Percentiles rank a stretch among this genome's conserved stretches.
These are phyloP conservation scores for Candida ponderosae DNA, from an alignment of 805 yeast species.

Conservation along the genomic window DNA sequence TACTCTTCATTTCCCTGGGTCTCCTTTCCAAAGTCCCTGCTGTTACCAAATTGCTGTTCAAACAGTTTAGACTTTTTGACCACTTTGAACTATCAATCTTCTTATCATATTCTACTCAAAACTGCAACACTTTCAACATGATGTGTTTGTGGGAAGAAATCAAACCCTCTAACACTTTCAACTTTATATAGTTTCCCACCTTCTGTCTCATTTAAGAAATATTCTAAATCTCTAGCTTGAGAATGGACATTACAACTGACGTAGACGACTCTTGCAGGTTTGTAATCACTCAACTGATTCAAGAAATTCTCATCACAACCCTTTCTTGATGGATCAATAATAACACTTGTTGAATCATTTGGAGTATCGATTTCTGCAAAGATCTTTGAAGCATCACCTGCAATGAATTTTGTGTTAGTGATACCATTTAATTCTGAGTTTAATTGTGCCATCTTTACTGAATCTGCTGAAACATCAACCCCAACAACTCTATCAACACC, in stretches of 20 bases:
- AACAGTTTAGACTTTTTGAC: too few species aligned
- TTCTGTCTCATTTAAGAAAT: conserved; percentile 60
- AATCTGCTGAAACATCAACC: conserved; percentile 88
- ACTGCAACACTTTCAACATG: conserved; percentile 89
- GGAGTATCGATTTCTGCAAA: conserved; percentile 77
- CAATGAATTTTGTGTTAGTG: conserved; percentile 73
- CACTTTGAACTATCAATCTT: too few species aligned
- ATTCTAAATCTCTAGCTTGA: conserved; percentile 90
- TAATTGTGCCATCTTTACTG: conserved; percentile 77
- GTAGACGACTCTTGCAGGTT: conserved; percentile 85
- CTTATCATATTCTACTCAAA: conserved; percentile 26
- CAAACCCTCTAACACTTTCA: conserved; percentile 88
- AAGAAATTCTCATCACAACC: conserved; percentile 90
- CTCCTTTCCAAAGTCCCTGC: too few species aligned
- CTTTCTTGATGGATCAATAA: conserved; percentile 94
- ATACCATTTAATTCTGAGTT: conserved; percentile 76
- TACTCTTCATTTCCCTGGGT: too few species aligned
- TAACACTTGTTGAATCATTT: conserved; percentile 70
- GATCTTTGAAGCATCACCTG: conserved; percentile 88
- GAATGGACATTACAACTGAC: conserved; percentile 97
- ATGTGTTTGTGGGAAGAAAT: conserved; percentile 93
- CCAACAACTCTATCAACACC: conserved; percentile 85
- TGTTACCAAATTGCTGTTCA: too few species aligned
- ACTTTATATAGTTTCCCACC: conserved; percentile 58
- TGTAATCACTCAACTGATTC: conserved; percentile 74